Evolutionary conservation across 1,139 yeast genomes (phyloP).

Genomic region (Yarrowia galli): DNA sequence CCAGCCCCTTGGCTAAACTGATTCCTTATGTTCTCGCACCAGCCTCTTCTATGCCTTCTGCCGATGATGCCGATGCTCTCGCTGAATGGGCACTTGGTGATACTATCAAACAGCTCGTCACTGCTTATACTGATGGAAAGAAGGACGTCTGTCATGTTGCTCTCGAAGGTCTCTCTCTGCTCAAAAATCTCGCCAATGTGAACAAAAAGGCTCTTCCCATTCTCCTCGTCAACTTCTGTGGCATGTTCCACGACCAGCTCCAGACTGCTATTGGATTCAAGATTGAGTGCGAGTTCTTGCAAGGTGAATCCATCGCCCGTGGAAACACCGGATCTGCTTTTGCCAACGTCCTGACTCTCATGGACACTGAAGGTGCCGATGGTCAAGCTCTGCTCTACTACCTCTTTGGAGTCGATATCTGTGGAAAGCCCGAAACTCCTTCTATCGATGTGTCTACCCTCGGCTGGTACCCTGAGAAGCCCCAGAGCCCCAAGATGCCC

Average conservation of each 20-base stretch:
- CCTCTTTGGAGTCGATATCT: slow-evolving; percentile 53
- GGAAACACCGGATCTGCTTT: slow-evolving; percentile 56
- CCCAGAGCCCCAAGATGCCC: slow-evolving; percentile 48
- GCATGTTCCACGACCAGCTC: not conserved
- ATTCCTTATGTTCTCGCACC: not conserved
- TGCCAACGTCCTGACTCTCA: slow-evolving; percentile 56
- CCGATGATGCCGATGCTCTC: not conserved
- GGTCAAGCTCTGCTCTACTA: slow-evolving; percentile 59
- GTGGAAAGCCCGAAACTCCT: slow-evolving; percentile 56
- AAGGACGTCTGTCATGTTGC: not conserved
- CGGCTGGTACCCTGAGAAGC: slow-evolving; percentile 55
- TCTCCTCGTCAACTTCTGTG: not conserved
- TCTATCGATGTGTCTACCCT: slow-evolving; percentile 50
- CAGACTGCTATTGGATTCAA: not conserved
- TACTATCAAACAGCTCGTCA: not conserved
- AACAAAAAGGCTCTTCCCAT: slow-evolving; percentile 4
- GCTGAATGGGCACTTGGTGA: slow-evolving; percentile 1
- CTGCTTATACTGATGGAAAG: not conserved
- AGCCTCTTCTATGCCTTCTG: not conserved
- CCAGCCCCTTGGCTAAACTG: not conserved
- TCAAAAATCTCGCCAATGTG: not conserved
- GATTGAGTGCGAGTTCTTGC: slow-evolving; percentile 22
- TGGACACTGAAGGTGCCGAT: slow-evolving; percentile 54
- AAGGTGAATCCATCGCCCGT: slow-evolving; percentile 38
- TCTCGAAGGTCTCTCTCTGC: not conserved